phyloP scores from a whole-genome alignment of 2,329 filamentous ascomycete species.

The Grosmannia penicillata region DNA sequence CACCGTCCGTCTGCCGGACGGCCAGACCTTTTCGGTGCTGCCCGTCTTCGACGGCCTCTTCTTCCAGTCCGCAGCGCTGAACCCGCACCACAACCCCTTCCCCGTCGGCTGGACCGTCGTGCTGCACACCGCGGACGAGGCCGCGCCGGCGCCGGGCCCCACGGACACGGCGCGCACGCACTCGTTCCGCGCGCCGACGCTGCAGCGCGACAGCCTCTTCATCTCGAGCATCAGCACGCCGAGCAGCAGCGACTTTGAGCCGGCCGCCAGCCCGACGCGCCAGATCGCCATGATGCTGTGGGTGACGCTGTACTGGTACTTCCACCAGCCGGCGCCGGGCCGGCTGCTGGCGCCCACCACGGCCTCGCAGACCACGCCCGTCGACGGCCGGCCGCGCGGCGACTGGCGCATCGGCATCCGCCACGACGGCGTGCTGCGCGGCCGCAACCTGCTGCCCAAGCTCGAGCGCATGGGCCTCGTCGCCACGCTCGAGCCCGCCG shows the following conservation, averaged over 20 bases:
- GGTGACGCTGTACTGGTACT: slow-evolving; percentile 94
- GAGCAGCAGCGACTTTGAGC: slow-evolving; percentile 63
- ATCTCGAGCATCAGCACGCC: slow-evolving; percentile 86
- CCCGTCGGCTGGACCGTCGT: slow-evolving; percentile 85
- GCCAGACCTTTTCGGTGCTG: slow-evolving; percentile 65
- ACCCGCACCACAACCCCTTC: slow-evolving; percentile 52
- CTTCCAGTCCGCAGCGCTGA: slow-evolving; percentile 73
- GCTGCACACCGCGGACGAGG: slow-evolving; percentile 50
- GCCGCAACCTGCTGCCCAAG: slow-evolving; percentile 72
- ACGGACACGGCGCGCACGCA: slow-evolving; percentile 28
- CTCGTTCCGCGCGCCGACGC: slow-evolving; percentile 59
- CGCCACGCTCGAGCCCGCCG: slow-evolving; percentile 57
- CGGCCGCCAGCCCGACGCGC: slow-evolving; percentile 64
- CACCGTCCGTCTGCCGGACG: slow-evolving; percentile 66
- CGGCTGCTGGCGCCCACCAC: slow-evolving; percentile 43
- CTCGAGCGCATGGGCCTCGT: slow-evolving; percentile 88
- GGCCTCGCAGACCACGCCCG: slow-evolving; percentile 49
- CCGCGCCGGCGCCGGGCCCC: not conserved
- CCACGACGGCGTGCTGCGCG: slow-evolving; percentile 75
- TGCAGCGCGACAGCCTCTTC: slow-evolving; percentile 69
- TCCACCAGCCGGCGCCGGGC: slow-evolving; percentile 67
- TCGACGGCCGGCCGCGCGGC: slow-evolving; percentile 57
- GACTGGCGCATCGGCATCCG: slow-evolving; percentile 81
- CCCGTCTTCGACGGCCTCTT: slow-evolving; percentile 84
- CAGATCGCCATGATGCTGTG: slow-evolving; percentile 96